A percentile compares a stretch with the other conserved stretches of the same genome.
Conservation (phyloP, 2,329 filamentous ascomycete species). For the Xylaria sp. region DNA sequence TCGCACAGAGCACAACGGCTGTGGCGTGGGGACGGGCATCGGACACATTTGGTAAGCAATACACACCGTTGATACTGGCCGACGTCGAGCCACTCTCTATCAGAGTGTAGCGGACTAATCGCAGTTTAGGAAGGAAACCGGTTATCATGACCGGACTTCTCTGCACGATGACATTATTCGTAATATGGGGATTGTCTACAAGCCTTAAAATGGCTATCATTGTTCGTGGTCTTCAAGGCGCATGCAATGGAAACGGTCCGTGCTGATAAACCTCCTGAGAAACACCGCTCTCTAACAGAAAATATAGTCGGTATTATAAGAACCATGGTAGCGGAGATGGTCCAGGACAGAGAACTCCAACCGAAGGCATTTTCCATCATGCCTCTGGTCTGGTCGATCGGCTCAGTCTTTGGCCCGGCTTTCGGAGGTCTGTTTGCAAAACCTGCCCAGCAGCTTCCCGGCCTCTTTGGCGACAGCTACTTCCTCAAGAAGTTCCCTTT, state of each 20-base stretch:
- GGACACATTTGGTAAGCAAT: conserved; percentile 69
- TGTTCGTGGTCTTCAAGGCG: conserved; percentile 81
- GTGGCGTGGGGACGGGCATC: conserved; percentile 81
- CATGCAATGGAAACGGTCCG: conserved; percentile 84
- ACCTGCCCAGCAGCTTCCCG: conserved; percentile 79
- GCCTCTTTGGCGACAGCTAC: conserved; percentile 71
- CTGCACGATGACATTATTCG: conserved; percentile 82
- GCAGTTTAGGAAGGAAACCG: conserved; percentile 70
- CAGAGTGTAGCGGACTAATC: conserved; percentile 1
- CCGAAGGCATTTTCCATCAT: conserved; percentile 92
- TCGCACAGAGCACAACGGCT: conserved; percentile 77
- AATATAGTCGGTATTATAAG: conserved; percentile 84
- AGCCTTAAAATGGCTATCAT: conserved; percentile 82
- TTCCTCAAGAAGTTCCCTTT: conserved; percentile 86
- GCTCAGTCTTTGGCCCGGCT: conserved; percentile 86
- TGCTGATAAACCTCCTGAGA: conserved; percentile 14
- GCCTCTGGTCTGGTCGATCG: conserved; percentile 89
- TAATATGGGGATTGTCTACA: conserved; percentile 86
- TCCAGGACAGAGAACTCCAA: conserved; percentile 86
- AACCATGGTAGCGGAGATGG: conserved; percentile 93
- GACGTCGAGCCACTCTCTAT: not conserved
- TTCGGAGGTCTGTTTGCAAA: conserved; percentile 89
- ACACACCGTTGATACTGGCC: not conserved
- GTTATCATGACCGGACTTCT: conserved; percentile 78
- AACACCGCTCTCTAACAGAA: conserved; percentile 39